Conservation (phyloP, 2,329 filamentous ascomycete species). For the Hymenoscyphus linearis region DNA sequence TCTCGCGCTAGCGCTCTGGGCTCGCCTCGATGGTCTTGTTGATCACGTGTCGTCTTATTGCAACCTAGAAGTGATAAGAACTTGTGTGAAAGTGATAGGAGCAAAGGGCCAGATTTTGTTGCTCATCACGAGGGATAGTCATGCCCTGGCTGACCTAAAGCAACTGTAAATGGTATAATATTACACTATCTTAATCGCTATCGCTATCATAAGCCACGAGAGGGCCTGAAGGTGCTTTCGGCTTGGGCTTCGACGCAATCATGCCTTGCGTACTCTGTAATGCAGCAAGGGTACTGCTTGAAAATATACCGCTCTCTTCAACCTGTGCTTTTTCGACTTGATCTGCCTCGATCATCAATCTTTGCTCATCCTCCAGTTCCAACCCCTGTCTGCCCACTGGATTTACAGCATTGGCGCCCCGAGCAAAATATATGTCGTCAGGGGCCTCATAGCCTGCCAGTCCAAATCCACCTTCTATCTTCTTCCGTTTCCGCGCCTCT, state of each 20-base stretch:
- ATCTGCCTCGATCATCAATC: constrained; percentile 47
- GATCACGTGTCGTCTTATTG: too few relatives aligned
- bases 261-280: constrained; percentile 56
- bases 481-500: constrained; percentile 80
- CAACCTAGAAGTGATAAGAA: too few relatives aligned
- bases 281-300: constrained; percentile 74
- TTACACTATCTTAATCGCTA: constrained; percentile 51
- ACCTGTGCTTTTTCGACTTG: constrained; percentile 37
- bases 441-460: constrained; percentile 75
- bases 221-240: constrained; percentile 57
- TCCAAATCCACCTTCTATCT: constrained; percentile 83
- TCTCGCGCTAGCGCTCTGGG: too few relatives aligned
- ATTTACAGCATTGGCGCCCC: constrained; percentile 65
- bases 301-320: constrained; percentile 64
- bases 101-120: too few relatives aligned
- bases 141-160: background rate
- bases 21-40: too few relatives aligned
- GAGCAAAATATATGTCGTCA: constrained; percentile 87
- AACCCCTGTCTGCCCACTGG: constrained; percentile 52
- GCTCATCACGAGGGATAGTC: too few relatives aligned
- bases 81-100: too few relatives aligned
- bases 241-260: constrained; percentile 44
- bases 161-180: background rate
- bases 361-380: constrained; percentile 59
- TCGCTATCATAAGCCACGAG: constrained; percentile 89